phyloP scores from a whole-genome alignment of 2,329 filamentous ascomycete species.

The Tolypocladium nubicola region DNA sequence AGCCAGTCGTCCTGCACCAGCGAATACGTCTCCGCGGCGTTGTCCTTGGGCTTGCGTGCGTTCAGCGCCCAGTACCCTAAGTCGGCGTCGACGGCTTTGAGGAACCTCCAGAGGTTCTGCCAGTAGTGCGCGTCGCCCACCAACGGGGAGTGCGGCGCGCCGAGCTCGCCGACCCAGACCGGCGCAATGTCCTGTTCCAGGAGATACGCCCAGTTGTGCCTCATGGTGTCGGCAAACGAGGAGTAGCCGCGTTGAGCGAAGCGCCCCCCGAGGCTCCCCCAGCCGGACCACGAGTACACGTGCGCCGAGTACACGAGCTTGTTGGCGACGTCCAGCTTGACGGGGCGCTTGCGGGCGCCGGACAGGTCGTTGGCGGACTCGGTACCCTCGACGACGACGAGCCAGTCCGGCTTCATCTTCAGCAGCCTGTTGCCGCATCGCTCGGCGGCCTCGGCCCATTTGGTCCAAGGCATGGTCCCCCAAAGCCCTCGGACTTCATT shows the following conservation, averaged over 20 bases:
- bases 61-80: conserved; percentile 65
- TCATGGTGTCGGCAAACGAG: conserved; percentile 54
- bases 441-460: conserved; percentile 55
- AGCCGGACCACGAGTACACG: conserved; percentile 61
- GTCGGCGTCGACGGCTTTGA: conserved; percentile 48
- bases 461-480: conserved; percentile 57
- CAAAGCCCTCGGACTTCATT: conserved; percentile 60
- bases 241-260: conserved; percentile 50
- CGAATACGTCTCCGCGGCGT: conserved; percentile 49
- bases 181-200: conserved; percentile 35
- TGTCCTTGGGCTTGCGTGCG: conserved; percentile 49
- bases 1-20: conserved; percentile 54
- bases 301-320: conserved; percentile 58
- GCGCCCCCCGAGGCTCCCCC: conserved; percentile 49
- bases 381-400: conserved; percentile 58
- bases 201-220: conserved; percentile 55
- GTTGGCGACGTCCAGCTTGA: conserved; percentile 43
- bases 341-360: conserved; percentile 42
- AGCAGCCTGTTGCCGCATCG: conserved; percentile 50
- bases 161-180: conserved; percentile 61
- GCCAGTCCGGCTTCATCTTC: conserved; percentile 49
- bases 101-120: conserved; percentile 49
- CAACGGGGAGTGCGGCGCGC: conserved; percentile 41
- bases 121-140: conserved; percentile 54
- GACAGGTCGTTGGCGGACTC: conserved; percentile 56